Base-by-base conservation (phyloP, 176 grass and related monocot species). In the Paspalum vaginatum region DNA sequence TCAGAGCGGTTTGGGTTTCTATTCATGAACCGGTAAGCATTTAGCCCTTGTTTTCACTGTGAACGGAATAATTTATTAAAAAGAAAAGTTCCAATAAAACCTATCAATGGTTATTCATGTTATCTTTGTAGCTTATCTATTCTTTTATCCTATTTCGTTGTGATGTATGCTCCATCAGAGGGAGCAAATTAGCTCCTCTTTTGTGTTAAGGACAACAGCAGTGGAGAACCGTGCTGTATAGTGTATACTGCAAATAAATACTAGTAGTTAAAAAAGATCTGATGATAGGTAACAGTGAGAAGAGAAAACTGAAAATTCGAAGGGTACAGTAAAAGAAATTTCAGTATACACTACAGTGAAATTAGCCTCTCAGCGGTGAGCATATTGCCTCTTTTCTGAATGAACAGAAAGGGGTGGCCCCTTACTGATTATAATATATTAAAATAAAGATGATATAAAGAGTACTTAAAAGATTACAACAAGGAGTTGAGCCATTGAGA, bases 11-110 rank as follows among this genome's bases (percentile, higher is more conserved):
- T 20, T 95, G 86, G 88, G 69, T 75, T 63, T 89, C 61, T 43
- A 92, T 91, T 79, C 78, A 73, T 64, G 48, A 43, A 86, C 51
- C 92, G 91, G 92, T 98, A 81, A 87, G 87, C 53, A 85, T 57
- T 45, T 15, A 40, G 32, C 25, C 54, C 75, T 43, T 9, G 32
- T 70, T 70, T 48, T 54, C 13, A 74, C 75, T 15, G 0, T 13
- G 25, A 68, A 51, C 18, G n/a, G 9, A 70, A 49, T 18, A 42
- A 6, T 17, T 22, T 50, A 68, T 22, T 57, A 61, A 80, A 75
- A 22, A 9, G 52, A 81, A 68, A 77, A 56, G 24, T 66, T 88
- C 52, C 8, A 57, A 76, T 55, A 39, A 67, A 70, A 53, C 9
- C 46, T 18, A 51, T 59, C 18, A n/a, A 49, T 72, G 26, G 2